Conservation (phyloP, 2,329 filamentous ascomycete genomes). For the Lachnellula occidentalis region DNA sequence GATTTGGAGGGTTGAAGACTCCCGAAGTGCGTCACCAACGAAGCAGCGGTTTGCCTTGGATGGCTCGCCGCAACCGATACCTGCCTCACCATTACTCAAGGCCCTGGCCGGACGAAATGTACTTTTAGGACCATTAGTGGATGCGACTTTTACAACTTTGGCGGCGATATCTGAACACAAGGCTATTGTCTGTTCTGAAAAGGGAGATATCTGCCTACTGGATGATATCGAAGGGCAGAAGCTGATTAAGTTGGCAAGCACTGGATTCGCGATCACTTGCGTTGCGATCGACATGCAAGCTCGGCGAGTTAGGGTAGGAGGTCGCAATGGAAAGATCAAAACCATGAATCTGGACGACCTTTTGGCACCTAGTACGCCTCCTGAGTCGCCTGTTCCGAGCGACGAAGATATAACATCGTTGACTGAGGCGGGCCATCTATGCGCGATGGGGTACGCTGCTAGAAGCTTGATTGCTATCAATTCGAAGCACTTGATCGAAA, state of each 20-base stretch:
- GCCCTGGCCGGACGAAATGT: constrained; percentile 84
- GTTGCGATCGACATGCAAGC: constrained; percentile 33
- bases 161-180: constrained; percentile 65
- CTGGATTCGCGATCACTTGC: constrained; percentile 53
- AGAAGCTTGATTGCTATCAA: constrained; percentile 71
- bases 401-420: constrained; percentile 10
- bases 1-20: constrained; percentile 80
- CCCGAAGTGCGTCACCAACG: constrained; percentile 51
- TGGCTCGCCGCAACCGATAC: constrained; percentile 30
- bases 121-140: constrained; percentile 72
- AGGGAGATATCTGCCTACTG: constrained; percentile 84
- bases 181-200: constrained; percentile 80
- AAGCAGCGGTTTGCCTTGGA: constrained; percentile 54
- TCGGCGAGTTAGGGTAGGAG: constrained; percentile 33
- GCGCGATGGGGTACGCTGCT: constrained; percentile 64
- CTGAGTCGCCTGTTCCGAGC: constrained; percentile 26
- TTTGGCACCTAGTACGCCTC: constrained; percentile 26
- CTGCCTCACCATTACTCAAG: constrained; percentile 47
- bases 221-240: constrained; percentile 68
- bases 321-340: constrained; percentile 37
- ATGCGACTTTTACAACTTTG: constrained; percentile 78
- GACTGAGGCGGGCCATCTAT: constrained; percentile 38
- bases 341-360: constrained; percentile 45
- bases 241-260: constrained; percentile 58
- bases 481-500: constrained; percentile 66